Evolutionary conservation across 2,329 filamentous ascomycete genomes (phyloP).

Genomic region (Epichloe typhina): DNA sequence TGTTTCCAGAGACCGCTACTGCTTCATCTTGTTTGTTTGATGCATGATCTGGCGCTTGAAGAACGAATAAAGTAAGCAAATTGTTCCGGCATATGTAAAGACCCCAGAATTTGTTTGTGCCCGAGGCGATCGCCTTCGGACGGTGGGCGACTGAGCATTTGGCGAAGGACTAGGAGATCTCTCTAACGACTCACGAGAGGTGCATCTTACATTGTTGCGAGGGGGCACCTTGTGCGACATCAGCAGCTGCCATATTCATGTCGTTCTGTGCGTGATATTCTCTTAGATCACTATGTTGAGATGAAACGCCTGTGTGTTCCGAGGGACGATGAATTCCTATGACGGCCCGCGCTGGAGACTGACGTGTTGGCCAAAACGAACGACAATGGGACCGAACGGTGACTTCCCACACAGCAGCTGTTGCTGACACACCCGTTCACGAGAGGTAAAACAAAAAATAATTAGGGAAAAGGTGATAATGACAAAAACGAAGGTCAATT

Average conservation of each 20-base stretch:
- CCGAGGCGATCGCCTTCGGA: too few relatives aligned
- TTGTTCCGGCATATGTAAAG: too few relatives aligned
- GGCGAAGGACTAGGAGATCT: too few relatives aligned
- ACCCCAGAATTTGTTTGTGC: too few relatives aligned
- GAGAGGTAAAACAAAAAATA: too few relatives aligned
- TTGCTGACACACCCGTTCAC: not conserved
- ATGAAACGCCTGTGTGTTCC: not conserved
- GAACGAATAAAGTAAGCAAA: not conserved
- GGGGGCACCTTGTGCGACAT: not conserved
- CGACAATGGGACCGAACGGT: not conserved
- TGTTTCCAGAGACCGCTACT: too few relatives aligned
- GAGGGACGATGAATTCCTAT: too few relatives aligned
- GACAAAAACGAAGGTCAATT: too few relatives aligned
- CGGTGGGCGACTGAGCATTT: too few relatives aligned
- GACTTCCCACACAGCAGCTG: not conserved
- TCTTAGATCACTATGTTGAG: not conserved
- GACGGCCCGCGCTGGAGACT: not conserved
- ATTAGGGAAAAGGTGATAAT: too few relatives aligned
- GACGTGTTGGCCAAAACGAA: not conserved
- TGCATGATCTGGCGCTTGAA: not conserved
- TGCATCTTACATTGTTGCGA: not conserved
- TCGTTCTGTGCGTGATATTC: not conserved
- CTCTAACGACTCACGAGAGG: not conserved
- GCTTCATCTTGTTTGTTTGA: too few relatives aligned
- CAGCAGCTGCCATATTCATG: not conserved